Conservation (phyloP, 306 rosid genomes). For the Oxytropis ochrocephala region DNA sequence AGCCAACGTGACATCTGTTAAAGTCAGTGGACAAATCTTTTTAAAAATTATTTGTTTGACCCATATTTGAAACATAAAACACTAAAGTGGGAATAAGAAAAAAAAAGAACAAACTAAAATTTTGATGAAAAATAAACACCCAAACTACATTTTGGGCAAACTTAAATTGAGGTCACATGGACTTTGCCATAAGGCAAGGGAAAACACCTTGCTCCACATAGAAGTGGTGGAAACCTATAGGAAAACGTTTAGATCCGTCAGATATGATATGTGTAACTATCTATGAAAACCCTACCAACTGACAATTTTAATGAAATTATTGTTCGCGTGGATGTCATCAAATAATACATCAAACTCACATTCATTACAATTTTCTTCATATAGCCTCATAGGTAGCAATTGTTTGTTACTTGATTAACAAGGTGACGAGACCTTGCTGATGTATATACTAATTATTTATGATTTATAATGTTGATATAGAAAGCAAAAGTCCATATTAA, state of each 20-base stretch:
- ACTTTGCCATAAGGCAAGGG: neutral
- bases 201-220: neutral
- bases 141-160: too few relatives aligned
- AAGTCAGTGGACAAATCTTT: too few relatives aligned
- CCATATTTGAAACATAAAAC: too few relatives aligned
- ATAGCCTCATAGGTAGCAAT: neutral
- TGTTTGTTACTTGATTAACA: neutral
- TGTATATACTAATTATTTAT: neutral
- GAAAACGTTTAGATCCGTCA: neutral
- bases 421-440: constrained; percentile 6
- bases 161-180: neutral
- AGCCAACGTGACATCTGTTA: too few relatives aligned
- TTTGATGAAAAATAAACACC: too few relatives aligned
- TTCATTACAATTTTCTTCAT: constrained; percentile 2
- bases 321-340: constrained; percentile 15
- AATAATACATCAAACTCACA: constrained; percentile 2
- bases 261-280: neutral
- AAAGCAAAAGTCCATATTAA: constrained; percentile 16
- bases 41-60: too few relatives aligned
- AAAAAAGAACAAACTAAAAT: too few relatives aligned
- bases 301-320: constrained; percentile 21
- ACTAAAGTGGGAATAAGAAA: too few relatives aligned
- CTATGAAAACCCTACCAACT: neutral
- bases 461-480: neutral
- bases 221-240: neutral